Percentiles rank a stretch among this genome's conserved stretches.
Conservation (phyloP, 768 basidiomycete genomes). For the Naematelia aurantialba region DNA sequence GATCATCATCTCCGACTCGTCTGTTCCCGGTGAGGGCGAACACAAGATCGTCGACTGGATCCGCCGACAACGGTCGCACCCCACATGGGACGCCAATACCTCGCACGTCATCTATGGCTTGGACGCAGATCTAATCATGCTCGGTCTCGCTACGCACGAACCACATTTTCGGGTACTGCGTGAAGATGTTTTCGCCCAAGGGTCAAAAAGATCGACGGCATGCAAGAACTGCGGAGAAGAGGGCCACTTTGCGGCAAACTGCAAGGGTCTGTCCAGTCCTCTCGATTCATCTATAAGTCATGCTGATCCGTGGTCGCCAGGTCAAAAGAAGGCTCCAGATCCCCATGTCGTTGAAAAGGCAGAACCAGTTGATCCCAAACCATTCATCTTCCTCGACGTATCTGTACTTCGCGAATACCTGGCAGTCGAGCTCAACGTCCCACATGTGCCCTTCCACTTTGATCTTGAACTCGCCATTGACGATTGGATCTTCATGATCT, state of each 20-base stretch:
- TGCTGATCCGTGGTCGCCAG: slow-evolving; percentile 36
- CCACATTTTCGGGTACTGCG: slow-evolving; percentile 95
- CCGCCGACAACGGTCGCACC: slow-evolving; percentile 77
- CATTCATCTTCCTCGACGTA: slow-evolving; percentile 99
- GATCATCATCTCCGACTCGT: slow-evolving; percentile 93
- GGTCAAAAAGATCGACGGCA: slow-evolving; percentile 61
- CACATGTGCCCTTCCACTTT: slow-evolving; percentile 75
- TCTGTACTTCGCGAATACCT: slow-evolving; percentile 93
- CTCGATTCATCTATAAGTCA: not conserved
- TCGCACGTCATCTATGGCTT: slow-evolving; percentile 95
- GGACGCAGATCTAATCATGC: slow-evolving; percentile 99
- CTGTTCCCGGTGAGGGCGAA: slow-evolving; percentile 97
- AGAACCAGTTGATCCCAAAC: slow-evolving; percentile 69
- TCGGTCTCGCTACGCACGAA: slow-evolving; percentile 94
- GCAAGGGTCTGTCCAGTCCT: slow-evolving; percentile 61
- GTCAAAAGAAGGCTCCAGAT: slow-evolving; percentile 61
- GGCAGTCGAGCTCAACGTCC: slow-evolving; percentile 85
- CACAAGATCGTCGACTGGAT: slow-evolving; percentile 99
- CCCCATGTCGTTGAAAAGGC: slow-evolving; percentile 52
- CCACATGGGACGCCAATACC: slow-evolving; percentile 91
- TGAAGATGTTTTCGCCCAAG: slow-evolving; percentile 94
- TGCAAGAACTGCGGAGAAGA: slow-evolving; percentile 92
- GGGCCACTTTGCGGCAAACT: slow-evolving; percentile 92
- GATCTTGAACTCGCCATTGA: slow-evolving; percentile 94
- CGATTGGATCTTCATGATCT: slow-evolving; percentile 99